Conservation (phyloP, 2,329 filamentous ascomycete genomes). For the Aspergillus eucalypticola region DNA sequence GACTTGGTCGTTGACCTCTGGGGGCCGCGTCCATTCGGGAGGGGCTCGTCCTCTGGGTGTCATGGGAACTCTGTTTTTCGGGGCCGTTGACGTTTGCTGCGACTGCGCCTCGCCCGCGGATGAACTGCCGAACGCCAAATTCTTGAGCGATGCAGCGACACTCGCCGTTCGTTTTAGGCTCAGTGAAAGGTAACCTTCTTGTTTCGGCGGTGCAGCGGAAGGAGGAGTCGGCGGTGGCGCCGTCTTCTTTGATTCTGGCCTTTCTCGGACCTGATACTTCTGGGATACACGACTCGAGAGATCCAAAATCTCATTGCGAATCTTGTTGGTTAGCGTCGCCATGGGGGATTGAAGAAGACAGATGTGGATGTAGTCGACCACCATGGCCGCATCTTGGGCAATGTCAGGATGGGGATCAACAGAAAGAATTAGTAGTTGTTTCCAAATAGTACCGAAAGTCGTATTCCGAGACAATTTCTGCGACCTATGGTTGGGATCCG, state of each 20-base stretch:
- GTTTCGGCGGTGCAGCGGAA: conserved; percentile 52
- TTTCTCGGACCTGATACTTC: conserved; percentile 43
- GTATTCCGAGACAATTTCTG: conserved; percentile 71
- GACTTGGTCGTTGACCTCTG: conserved; percentile 72
- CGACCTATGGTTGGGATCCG: conserved; percentile 28
- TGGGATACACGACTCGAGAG: conserved; percentile 35
- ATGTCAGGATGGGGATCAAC: conserved; percentile 95
- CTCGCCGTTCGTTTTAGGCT: conserved; percentile 65
- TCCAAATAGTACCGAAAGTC: conserved; percentile 92
- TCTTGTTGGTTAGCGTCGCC: conserved; percentile 65
- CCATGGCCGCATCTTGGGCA: conserved; percentile 76
- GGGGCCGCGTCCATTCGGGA: conserved; percentile 64
- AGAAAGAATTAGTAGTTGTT: conserved; percentile 83
- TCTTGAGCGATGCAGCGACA: conserved; percentile 65
- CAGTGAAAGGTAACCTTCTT: conserved; percentile 62
- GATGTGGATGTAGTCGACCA: conserved; percentile 83
- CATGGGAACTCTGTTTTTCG: conserved; percentile 38
- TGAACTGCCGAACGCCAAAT: conserved; percentile 56
- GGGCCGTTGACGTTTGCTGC: conserved; percentile 29
- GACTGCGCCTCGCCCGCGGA: conserved; percentile 36
- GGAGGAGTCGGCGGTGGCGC: conserved; percentile 50
- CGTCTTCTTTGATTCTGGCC: conserved; percentile 36
- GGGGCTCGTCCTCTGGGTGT: conserved; percentile 54
- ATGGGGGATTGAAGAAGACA: conserved; percentile 76
- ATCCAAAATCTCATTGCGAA: conserved; percentile 66